These are phyloP conservation scores for Dictyostelium discoideum DNA, from an alignment of 78 protist species.

Conservation along the genomic window DNA sequence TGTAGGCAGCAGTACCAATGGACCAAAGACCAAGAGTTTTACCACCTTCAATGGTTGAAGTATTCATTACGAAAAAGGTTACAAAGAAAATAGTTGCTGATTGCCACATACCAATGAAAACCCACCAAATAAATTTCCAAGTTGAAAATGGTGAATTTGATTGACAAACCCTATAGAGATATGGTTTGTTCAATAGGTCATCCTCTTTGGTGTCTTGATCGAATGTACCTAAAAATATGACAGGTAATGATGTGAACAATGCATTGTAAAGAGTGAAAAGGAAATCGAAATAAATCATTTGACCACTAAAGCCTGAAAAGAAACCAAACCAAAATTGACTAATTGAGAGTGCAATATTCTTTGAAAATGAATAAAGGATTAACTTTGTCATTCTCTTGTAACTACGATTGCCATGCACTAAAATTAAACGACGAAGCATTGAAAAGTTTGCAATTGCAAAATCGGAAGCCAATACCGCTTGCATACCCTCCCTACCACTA, in stretches of 20 bases:
- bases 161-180: constrained; percentile 37
- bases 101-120: constrained; percentile 75
- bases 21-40: constrained; percentile 76
- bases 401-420: constrained; percentile 94
- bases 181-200: constrained; percentile 23
- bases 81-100: constrained; percentile 62
- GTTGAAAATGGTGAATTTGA: constrained; percentile 67
- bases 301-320: constrained; percentile 86
- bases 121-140: constrained; percentile 53
- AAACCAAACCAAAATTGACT: constrained; percentile 86
- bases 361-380: constrained; percentile 85
- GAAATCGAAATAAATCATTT: constrained; percentile 57
- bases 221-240: constrained; percentile 82
- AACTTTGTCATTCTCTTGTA: constrained; percentile 92
- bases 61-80: constrained; percentile 45
- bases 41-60: constrained; percentile 46
- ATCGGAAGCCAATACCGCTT: constrained; percentile 93
- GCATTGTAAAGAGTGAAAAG: constrained; percentile 82
- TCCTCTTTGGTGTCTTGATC: constrained; percentile 88
- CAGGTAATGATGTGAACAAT: constrained; percentile 86
- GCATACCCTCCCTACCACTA: constrained; percentile 95
- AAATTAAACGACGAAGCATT: constrained; percentile 76
- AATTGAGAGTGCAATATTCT: constrained; percentile 81
- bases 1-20: constrained; percentile 73
- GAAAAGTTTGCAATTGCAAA: constrained; percentile 95